A percentile compares a stretch with the other conserved stretches of the same genome.
These are phyloP conservation scores for Fusarium sp. DNA, from an alignment of 2,329 filamentous ascomycete genomes.

Conservation along the genomic window DNA sequence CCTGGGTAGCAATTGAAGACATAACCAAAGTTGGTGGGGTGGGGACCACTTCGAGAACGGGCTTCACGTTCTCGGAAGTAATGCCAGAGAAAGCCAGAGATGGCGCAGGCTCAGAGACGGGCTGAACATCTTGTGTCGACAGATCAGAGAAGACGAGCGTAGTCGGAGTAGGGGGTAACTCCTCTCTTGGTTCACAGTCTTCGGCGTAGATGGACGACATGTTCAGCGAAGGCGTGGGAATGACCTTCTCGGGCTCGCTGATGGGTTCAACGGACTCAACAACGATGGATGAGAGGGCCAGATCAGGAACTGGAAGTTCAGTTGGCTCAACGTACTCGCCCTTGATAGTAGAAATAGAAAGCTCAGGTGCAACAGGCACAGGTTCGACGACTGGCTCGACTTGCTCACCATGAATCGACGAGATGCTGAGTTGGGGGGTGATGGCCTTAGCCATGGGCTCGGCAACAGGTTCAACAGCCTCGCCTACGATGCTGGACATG, in stretches of 20 bases:
- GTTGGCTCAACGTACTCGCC: conserved; percentile 44
- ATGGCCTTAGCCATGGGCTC: conserved; percentile 17
- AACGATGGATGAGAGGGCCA: conserved; percentile 47
- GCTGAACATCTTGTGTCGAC: conserved; percentile 53
- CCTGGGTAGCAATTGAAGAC: conserved; percentile 52
- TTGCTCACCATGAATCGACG: conserved; percentile 39
- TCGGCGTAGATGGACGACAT: conserved; percentile 49
- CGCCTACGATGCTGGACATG: conserved; percentile 28
- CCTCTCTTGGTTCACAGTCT: conserved; percentile 51
- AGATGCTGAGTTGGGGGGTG: conserved; percentile 32
- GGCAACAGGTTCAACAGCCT: conserved; percentile 26
- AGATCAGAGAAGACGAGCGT: conserved; percentile 52
- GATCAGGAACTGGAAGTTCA: conserved; percentile 33
- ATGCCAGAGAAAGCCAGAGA: conserved; percentile 34
- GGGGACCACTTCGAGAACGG: conserved; percentile 42
- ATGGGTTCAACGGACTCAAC: conserved; percentile 49
- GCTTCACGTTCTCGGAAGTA: conserved; percentile 52
- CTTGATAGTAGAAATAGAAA: conserved; percentile 40
- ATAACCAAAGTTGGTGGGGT: conserved; percentile 49
- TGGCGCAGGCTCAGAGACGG: conserved; percentile 45
- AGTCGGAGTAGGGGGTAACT: conserved; percentile 40
- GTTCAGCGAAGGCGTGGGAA: conserved; percentile 44
- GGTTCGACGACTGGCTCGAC: conserved; percentile 36
- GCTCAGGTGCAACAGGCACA: conserved; percentile 21
- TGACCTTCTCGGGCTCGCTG: conserved; percentile 48